Evolutionary conservation across 2,329 filamentous ascomycete species (phyloP).

Genomic region (Canariomyces notabilis): DNA sequence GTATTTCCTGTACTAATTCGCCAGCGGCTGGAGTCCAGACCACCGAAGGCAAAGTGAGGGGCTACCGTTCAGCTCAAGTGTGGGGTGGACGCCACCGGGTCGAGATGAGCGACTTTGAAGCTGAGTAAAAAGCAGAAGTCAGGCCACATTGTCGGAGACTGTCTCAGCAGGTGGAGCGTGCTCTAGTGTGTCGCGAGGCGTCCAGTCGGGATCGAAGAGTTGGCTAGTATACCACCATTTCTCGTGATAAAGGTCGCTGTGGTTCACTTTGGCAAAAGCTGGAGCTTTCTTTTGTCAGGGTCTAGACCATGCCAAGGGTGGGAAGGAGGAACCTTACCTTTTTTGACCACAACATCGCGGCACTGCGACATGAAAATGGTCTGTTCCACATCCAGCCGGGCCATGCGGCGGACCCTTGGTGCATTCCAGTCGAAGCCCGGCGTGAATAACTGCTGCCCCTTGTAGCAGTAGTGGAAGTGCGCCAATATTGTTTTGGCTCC

Average conservation of each 20-base stretch:
- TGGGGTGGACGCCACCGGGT: slow-evolving; percentile 5
- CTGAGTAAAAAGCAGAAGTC: slow-evolving; percentile 9
- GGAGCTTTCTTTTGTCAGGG: slow-evolving; percentile 13
- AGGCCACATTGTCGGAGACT: slow-evolving; percentile 16
- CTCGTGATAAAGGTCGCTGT: slow-evolving; percentile 21
- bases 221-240: slow-evolving; percentile 27
- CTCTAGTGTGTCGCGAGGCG: slow-evolving; percentile 24
- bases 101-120: slow-evolving; percentile 1
- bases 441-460: slow-evolving; percentile 29
- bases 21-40: slow-evolving; percentile 16
- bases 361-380: slow-evolving; percentile 24
- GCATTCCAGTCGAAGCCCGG: slow-evolving; percentile 23
- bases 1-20: slow-evolving; percentile 23
- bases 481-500: slow-evolving; percentile 31
- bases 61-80: slow-evolving; percentile 8
- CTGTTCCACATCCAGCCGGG: slow-evolving; percentile 25
- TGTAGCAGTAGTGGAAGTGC: slow-evolving; percentile 32
- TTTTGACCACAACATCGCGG: slow-evolving; percentile 22
- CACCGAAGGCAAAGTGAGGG: slow-evolving; percentile 19
- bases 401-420: slow-evolving; percentile 23
- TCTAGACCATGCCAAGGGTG: neutral
- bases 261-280: slow-evolving; percentile 21
- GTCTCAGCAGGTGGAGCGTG: slow-evolving; percentile 21
- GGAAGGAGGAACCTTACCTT: slow-evolving; percentile 16
- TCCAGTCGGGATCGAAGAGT: slow-evolving; percentile 26